Conservation (phyloP, 805 yeast genomes). For the Maudiozyma pseudohumilis region DNA sequence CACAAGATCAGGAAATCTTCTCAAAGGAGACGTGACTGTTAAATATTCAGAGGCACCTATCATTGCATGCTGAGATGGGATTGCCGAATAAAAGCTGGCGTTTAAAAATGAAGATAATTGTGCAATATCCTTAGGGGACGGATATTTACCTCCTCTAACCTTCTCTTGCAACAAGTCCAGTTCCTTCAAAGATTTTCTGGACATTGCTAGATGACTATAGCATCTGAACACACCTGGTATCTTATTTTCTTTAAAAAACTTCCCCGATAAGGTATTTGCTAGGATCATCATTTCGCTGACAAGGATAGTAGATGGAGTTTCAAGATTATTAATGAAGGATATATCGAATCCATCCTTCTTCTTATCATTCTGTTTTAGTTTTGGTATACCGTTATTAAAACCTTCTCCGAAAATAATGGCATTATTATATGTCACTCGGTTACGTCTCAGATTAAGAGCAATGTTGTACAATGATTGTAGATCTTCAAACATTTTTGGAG, state of each 20-base stretch:
- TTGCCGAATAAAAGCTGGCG: conserved; percentile 41
- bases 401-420: conserved; percentile 36
- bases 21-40: conserved; percentile 80
- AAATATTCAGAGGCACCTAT: conserved; percentile 55
- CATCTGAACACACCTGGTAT: conserved; percentile 41
- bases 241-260: conserved; percentile 32
- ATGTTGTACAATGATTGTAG: conserved; percentile 29
- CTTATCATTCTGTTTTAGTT: conserved; percentile 5
- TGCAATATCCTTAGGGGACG: conserved; percentile 34
- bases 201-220: conserved; percentile 29
- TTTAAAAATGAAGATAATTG: conserved; percentile 38
- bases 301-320: conserved; percentile 44
- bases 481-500: conserved; percentile 21
- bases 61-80: conserved; percentile 45
- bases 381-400: conserved; percentile 21
- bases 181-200: conserved; percentile 19
- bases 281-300: conserved; percentile 81
- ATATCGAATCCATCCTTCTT: conserved; percentile 7
- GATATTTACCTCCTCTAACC: conserved; percentile 13
- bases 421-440: conserved; percentile 29
- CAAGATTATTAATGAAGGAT: conserved; percentile 17
- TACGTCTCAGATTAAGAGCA: conserved; percentile 12
- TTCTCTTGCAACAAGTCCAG: conserved; percentile 17
- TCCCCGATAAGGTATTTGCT: conserved; percentile 57
- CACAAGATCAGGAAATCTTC: conserved; percentile 72